These are phyloP conservation scores for Magnaporthales sp. DNA, from an alignment of 2,329 filamentous ascomycete genomes.

Conservation along the genomic window DNA sequence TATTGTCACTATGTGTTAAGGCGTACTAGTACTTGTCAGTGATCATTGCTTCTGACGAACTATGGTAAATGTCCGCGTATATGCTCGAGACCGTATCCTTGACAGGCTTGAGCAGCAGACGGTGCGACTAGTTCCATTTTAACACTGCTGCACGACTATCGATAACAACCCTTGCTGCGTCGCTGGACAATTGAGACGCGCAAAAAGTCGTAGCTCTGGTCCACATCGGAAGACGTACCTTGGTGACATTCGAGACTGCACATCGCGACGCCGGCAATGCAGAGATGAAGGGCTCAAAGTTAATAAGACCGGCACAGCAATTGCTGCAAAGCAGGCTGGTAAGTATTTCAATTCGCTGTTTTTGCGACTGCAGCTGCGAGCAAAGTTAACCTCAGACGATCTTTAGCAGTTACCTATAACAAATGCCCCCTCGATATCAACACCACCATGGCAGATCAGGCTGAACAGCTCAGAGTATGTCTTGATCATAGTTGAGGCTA, in stretches of 20 bases:
- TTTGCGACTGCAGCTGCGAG: not conserved
- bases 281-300: slow-evolving; percentile 24
- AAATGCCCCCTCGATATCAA: slow-evolving; percentile 4
- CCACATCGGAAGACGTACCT: not conserved
- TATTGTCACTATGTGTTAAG: too few relatives aligned
- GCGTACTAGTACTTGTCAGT: too few relatives aligned
- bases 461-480: slow-evolving; percentile 11
- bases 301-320: slow-evolving; percentile 26
- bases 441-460: slow-evolving; percentile 6
- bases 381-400: not conserved
- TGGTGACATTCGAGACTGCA: not conserved
- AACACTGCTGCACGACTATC: not conserved
- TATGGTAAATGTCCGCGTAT: too few relatives aligned
- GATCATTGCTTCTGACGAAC: too few relatives aligned
- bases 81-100: too few relatives aligned
- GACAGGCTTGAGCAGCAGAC: not conserved
- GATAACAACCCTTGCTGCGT: not conserved
- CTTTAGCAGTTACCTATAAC: not conserved
- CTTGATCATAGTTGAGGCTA: not conserved
- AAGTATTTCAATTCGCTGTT: slow-evolving; percentile 5
- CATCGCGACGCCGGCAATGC: slow-evolving; percentile 7
- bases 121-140: not conserved
- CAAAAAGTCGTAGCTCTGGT: slow-evolving; percentile 1
- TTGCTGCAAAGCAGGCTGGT: slow-evolving; percentile 21
- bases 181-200: not conserved